A percentile compares a stretch with the other conserved stretches of the same genome.
phyloP scores from a whole-genome alignment of 2,329 filamentous ascomycete species.

The Arthrobotrys sinensis region DNA sequence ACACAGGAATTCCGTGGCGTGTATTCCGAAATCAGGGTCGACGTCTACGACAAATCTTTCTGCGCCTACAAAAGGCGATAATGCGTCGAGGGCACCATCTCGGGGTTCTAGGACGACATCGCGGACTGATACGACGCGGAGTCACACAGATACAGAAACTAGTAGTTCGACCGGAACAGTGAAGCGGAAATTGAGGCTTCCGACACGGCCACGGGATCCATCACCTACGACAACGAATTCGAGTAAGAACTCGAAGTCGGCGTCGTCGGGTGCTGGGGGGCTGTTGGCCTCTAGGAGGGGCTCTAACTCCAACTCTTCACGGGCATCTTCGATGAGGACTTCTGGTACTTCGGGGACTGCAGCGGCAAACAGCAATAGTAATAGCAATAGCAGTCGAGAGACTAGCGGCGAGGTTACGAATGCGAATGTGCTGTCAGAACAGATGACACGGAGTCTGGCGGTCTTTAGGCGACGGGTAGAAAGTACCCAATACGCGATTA shows the following conservation, averaged over 20 bases:
- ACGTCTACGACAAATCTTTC: slow-evolving; percentile 30
- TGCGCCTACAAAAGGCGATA: slow-evolving; percentile 13
- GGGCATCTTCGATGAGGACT: slow-evolving; percentile 25
- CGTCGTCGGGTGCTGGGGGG: slow-evolving; percentile 2
- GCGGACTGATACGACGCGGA: slow-evolving; percentile 32
- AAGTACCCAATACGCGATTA: slow-evolving; percentile 53
- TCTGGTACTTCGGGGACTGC: neutral
- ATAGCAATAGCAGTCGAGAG: slow-evolving; percentile 39
- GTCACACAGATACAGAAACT: slow-evolving; percentile 45
- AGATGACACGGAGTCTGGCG: slow-evolving; percentile 51
- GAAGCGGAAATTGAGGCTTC: slow-evolving; percentile 50
- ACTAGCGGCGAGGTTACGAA: slow-evolving; percentile 44
- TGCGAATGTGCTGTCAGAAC: slow-evolving; percentile 54
- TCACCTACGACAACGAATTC: slow-evolving; percentile 44
- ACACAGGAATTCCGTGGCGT: slow-evolving; percentile 48
- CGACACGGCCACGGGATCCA: slow-evolving; percentile 45
- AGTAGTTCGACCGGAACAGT: slow-evolving; percentile 35
- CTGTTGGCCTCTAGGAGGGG: slow-evolving; percentile 39
- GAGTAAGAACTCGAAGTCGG: slow-evolving; percentile 42
- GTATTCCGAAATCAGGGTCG: slow-evolving; percentile 31
- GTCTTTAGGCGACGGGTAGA: slow-evolving; percentile 55
- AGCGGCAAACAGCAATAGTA: slow-evolving; percentile 7
- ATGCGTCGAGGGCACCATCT: slow-evolving; percentile 39
- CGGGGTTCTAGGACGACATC: slow-evolving; percentile 30
- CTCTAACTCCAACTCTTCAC: slow-evolving; percentile 30